Evolutionary conservation across 148 eudicot genomes (phyloP).

Genomic region (Silene conica): DNA sequence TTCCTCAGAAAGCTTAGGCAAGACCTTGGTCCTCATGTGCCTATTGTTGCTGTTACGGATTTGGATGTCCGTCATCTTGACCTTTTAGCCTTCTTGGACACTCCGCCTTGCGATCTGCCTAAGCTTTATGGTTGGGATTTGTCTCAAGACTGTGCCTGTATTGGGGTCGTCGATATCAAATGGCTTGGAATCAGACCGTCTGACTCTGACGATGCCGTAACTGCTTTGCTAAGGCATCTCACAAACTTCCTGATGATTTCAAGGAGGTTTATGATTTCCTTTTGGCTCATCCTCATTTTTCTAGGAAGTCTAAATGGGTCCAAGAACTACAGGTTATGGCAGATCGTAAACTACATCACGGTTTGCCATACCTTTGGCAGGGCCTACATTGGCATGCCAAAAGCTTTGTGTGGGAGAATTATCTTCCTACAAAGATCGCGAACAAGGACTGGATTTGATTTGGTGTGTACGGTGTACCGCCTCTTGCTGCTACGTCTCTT

Average conservation of each 20-base stretch:
- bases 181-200: background rate
- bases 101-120: background rate
- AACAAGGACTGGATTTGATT: no score
- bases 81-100: background rate
- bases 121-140: background rate
- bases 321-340: background rate
- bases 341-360: background rate
- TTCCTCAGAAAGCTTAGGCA: background rate
- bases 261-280: background rate
- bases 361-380: background rate
- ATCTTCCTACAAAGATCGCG: no score
- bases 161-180: background rate
- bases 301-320: background rate
- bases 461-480: no score
- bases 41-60: background rate
- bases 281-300: background rate
- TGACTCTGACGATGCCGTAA: background rate
- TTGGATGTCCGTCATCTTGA: background rate
- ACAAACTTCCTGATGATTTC: background rate
- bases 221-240: background rate
- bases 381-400: background rate
- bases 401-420: no score
- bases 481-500: no score
- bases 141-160: background rate
- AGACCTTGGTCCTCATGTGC: background rate